Conservation (phyloP, 768 basidiomycete species). For the Chlorophyllum brunneum region DNA sequence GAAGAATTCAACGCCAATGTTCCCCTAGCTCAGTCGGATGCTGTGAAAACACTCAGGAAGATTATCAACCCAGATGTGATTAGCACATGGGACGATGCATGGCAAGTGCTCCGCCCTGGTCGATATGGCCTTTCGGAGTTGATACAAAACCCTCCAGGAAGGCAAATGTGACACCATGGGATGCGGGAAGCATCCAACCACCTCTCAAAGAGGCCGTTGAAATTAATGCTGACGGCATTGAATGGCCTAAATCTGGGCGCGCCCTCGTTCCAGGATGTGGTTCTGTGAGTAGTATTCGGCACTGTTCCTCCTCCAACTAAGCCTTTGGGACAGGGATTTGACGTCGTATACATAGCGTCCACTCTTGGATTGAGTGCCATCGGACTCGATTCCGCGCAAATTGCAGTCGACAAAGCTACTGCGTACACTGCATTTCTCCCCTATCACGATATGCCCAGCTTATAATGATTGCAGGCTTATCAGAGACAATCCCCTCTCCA, state of each 20-base stretch:
- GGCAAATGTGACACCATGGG: constrained; percentile 58
- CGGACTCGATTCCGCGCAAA: constrained; percentile 55
- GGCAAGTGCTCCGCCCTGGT: not conserved
- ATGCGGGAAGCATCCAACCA: constrained; percentile 49
- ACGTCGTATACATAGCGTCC: constrained; percentile 50
- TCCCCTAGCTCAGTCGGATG: not conserved
- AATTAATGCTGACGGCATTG: constrained; percentile 30
- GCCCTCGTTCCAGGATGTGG: constrained; percentile 48
- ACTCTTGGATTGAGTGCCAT: constrained; percentile 42
- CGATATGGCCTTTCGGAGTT: too few relatives aligned
- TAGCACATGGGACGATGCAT: constrained; percentile 6
- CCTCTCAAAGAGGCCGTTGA: constrained; percentile 50
- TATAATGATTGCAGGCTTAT: constrained; percentile 8
- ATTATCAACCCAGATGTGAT: not conserved
- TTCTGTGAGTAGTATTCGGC: constrained; percentile 21
- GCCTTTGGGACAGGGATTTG: constrained; percentile 48
- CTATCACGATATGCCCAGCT: not conserved
- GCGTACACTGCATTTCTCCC: constrained; percentile 23
- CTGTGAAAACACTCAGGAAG: not conserved
- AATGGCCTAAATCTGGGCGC: constrained; percentile 33
- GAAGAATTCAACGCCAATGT: not conserved
- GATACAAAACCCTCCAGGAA: constrained; percentile 31
- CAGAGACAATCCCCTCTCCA: not conserved
- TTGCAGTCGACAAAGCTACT: constrained; percentile 46
- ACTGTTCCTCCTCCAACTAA: not conserved